Conservation (phyloP, 306 rosid species). For the Cyamopsis tetragonoloba region DNA sequence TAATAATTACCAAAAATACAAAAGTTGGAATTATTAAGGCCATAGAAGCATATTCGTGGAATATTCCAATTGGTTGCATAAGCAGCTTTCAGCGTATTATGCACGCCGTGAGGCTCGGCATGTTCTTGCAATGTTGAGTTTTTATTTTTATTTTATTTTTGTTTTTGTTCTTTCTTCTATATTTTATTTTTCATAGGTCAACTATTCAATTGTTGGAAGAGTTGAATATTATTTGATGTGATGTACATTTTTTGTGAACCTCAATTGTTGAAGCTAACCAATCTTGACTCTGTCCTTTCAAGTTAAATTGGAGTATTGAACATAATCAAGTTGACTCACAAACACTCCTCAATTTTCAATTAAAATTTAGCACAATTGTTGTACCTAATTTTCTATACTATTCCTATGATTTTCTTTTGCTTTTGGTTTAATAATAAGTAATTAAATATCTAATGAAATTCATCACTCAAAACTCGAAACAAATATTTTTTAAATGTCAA, state of each 20-base stretch:
- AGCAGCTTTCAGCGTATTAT: neutral
- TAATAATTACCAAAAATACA: neutral
- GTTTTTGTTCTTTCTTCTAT: neutral
- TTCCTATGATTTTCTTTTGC: neutral
- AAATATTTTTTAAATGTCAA: too few relatives aligned
- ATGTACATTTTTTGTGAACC: neutral
- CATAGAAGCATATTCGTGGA: slow-evolving; percentile 15
- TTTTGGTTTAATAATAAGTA: neutral
- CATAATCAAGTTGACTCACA: slow-evolving; percentile 3
- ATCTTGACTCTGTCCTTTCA: neutral
- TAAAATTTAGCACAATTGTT: neutral
- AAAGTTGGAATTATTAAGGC: neutral
- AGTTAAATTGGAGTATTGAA: too few relatives aligned
- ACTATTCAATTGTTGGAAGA: slow-evolving; percentile 3
- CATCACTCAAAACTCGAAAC: neutral
- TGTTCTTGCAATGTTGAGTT: slow-evolving; percentile 4
- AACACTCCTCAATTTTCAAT: neutral
- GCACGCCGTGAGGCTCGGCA: slow-evolving; percentile 11
- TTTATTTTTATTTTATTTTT: neutral
- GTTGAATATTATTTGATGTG: neutral
- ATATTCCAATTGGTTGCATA: slow-evolving; percentile 4
- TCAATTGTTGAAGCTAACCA: slow-evolving; percentile 2
- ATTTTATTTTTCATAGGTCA: neutral
- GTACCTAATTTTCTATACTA: neutral
- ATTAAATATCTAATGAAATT: neutral